Base-by-base conservation (phyloP, 1,284 basidiomycete species). In the Phlebopus sp. region DNA sequence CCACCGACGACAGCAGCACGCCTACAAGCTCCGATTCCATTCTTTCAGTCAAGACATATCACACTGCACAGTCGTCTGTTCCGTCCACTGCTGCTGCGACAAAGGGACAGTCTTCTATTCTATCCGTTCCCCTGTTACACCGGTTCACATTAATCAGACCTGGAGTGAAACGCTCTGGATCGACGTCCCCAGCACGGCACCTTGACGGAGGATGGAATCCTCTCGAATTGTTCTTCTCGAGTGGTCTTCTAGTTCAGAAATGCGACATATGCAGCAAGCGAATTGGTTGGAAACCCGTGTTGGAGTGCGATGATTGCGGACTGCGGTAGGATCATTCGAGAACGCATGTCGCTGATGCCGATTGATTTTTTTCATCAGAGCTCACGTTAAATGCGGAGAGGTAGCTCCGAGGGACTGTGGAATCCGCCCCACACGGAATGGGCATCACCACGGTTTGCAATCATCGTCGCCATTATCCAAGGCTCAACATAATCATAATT, bases 221-320 rank as follows among this genome's bases (percentile, higher is more conserved):
- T 10, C 74, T 92, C 41, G 88, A 90, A 42, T 73, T 90, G 56
- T 79, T 92, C 59, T 86, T 86, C 66, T 82, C 81, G 11, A 83
- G 81, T 59, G 81, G 78, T 5, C 64, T 86, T 39, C 63, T 88
- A 27, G 79, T 79, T 2, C 76, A 81, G 37, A 92, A 87, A 62
- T 95, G 92, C 60, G 87, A 90, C 62, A 73, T 92, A 8, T 95
- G 92, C 60, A 61, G 66, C 41, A 94, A 92, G 73, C 73, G 87
- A 42, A 73, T 95, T 39, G 90, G 91, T 13, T 86, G 86, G 81
- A 91, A 92, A 61, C 83, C 89, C 17, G 81, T 87, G 25, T 69
- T 95, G 25, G 84, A 90, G 59, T 95, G 92, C 64, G 92, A 96
- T 66, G 92, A 95, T 67, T 96, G 92, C 43, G 54, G 51, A 50